Evolutionary conservation across 257 asterid genomes (phyloP).

Genomic region (Plantago major): DNA sequence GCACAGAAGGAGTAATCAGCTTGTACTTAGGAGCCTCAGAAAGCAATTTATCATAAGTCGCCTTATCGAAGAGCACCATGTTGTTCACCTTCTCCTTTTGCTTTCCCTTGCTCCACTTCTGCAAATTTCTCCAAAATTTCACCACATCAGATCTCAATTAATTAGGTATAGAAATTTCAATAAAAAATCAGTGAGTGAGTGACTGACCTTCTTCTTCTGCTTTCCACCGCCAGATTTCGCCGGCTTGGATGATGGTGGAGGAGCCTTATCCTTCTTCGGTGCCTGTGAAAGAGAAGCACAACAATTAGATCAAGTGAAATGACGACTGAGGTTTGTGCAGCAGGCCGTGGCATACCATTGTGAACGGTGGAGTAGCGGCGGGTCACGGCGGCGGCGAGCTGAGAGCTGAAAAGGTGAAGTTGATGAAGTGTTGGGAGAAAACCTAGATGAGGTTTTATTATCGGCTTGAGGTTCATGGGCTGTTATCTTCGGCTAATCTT

Average conservation of each 20-base stretch:
- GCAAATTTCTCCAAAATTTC: slow-evolving; percentile 11
- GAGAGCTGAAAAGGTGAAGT: background rate
- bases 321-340: background rate
- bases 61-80: slow-evolving; percentile 82
- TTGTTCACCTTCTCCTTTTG: slow-evolving; percentile 98
- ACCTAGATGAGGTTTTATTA: slow-evolving; percentile 7
- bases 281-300: slow-evolving; percentile 44
- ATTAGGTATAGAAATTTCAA: too few relatives aligned
- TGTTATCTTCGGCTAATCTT: background rate
- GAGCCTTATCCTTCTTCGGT: slow-evolving; percentile 88
- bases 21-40: slow-evolving; percentile 87
- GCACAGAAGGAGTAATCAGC: slow-evolving; percentile 88
- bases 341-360: slow-evolving; percentile 28
- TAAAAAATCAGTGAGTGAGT: too few relatives aligned
- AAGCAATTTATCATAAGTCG: slow-evolving; percentile 75
- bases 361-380: slow-evolving; percentile 1
- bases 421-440: background rate
- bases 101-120: slow-evolving; percentile 79
- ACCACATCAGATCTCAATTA: slow-evolving; percentile 8
- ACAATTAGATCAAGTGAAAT: background rate
- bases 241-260: slow-evolving; percentile 91
- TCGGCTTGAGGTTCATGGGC: background rate
- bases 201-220: slow-evolving; percentile 89
- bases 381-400: slow-evolving; percentile 10
- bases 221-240: slow-evolving; percentile 91